Percentiles rank a stretch among this genome's conserved stretches.
Evolutionary conservation across 2,329 filamentous ascomycete species (phyloP).

Genomic region (Alternaria sp.): DNA sequence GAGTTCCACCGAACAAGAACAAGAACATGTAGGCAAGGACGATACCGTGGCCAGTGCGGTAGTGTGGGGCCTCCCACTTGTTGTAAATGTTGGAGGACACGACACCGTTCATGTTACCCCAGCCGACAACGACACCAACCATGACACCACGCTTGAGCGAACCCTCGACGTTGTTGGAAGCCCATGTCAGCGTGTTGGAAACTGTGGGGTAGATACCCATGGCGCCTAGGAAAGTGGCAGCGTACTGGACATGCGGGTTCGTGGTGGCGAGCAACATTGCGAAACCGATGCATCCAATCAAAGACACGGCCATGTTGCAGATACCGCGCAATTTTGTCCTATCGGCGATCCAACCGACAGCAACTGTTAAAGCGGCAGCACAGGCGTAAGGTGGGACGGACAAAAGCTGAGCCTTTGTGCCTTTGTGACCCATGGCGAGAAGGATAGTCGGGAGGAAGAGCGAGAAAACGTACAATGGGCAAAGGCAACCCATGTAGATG

Average conservation of each 20-base stretch:
- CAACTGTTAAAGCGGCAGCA: conserved; percentile 73
- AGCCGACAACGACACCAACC: conserved; percentile 85
- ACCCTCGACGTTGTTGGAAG: conserved; percentile 89
- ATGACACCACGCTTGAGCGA: conserved; percentile 92
- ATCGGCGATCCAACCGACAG: conserved; percentile 78
- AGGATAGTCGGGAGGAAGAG: conserved; percentile 59
- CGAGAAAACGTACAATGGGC: conserved; percentile 50
- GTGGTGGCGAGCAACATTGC: conserved; percentile 76
- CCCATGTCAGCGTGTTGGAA: conserved; percentile 86
- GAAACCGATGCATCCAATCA: conserved; percentile 80
- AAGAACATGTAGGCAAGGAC: conserved; percentile 77
- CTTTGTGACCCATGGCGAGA: conserved; percentile 60
- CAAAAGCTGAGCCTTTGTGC: conserved; percentile 73
- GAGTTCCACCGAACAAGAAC: conserved; percentile 74
- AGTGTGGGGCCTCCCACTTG: conserved; percentile 67
- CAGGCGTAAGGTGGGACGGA: conserved; percentile 79
- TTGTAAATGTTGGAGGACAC: conserved; percentile 83
- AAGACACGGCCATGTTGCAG: conserved; percentile 77
- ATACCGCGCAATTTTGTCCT: conserved; percentile 75
- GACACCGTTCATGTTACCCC: conserved; percentile 91
- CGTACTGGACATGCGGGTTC: conserved; percentile 76
- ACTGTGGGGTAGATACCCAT: conserved; percentile 90
- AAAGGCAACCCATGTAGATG: conserved; percentile 69
- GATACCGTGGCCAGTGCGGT: conserved; percentile 75
- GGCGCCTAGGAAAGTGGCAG: conserved; percentile 83